Evolutionary conservation across 176 grass and related monocot genomes (phyloP), one percentile per base, ranked within the genome.

Genomic region (Musa acuminata): DNA sequence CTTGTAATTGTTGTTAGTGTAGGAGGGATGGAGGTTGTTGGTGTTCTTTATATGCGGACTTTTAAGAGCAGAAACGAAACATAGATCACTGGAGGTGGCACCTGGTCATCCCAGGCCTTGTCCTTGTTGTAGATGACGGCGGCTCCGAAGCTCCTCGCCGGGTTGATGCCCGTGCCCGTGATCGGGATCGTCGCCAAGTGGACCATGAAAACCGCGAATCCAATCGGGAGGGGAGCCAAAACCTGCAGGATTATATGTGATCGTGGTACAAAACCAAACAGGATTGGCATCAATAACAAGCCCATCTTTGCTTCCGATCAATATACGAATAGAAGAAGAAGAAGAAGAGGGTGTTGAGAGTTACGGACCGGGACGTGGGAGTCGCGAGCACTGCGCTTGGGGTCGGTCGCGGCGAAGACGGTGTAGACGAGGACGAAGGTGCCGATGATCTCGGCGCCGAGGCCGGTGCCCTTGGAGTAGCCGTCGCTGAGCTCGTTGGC

Each of bases 341-440:
- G n/a, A 43, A 43, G 35, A 43, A 43, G 35, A 43, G 35, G 4
- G 35, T 6, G 4, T 43, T 43, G 35, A 43, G 3, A 43, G 0
- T 43, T 43, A 43, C 35, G 35, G 35, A 43, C 35, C 35, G 67
- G 67, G 26, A 69, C 35, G 16, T 69, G 67, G 67, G 67, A 69
- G 27, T 69, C 67, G 16, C 67, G 67, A 29, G 67, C 67, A 29
- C 11, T 69, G 29, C 67, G 67, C 57, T 60, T 60, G 57, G 57
- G 17, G 57, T 60, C 57, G 57, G 57, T 60, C 3, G 57, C 89
- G 27, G 92, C 84, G 75, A 92, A 87, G 68, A 92, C 89, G 51
- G 81, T 85, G 80, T 96, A 92, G 2, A 89, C 92, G 17, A 96
- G 92, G 79, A 96, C 51, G 80, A 96, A 96, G 10, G 92, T 92